Evolutionary conservation across 164 flowering plant genomes (phyloP).

Genomic region (Umbellularia californica): DNA sequence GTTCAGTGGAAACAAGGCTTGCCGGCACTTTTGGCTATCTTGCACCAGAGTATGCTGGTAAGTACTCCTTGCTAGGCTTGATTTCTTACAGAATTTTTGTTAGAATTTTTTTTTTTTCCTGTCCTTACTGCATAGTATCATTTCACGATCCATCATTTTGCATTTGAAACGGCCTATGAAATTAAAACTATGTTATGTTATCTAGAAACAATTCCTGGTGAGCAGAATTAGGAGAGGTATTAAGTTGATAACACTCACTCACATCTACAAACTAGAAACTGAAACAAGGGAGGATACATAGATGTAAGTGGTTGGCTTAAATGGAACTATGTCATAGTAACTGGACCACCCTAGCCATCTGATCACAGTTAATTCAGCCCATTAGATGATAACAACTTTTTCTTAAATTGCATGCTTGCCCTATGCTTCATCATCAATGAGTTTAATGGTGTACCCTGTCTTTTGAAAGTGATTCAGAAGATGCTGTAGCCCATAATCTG

Average conservation of each 20-base stretch:
- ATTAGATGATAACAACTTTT: too few relatives aligned
- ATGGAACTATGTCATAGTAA: not conserved
- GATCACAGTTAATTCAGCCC: not conserved
- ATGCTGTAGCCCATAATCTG: not conserved
- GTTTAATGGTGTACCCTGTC: not conserved
- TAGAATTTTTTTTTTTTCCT: not conserved
- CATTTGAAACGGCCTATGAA: not conserved
- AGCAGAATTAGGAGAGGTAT: not conserved
- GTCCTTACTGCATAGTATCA: not conserved
- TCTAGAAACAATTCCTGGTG: not conserved
- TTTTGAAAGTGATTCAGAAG: too few relatives aligned
- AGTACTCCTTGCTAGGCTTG: not conserved
- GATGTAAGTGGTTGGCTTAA: too few relatives aligned
- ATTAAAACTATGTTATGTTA: not conserved
- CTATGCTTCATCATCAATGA: not conserved
- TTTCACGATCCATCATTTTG: not conserved
- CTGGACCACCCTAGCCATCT: not conserved
- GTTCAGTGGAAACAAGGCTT: slow-evolving; percentile 62
- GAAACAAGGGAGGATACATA: too few relatives aligned
- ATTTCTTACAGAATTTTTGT: not conserved
- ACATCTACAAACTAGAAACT: too few relatives aligned
- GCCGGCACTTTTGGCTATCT: slow-evolving; percentile 96
- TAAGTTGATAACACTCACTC: too few relatives aligned
- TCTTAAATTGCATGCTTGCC: not conserved
- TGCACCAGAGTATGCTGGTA: slow-evolving; percentile 97